Percentiles rank a stretch among this genome's conserved stretches.
Evolutionary conservation across 495 filamentous ascomycete genomes (phyloP).

Genomic region (Pyrenopolyporus hunteri): DNA sequence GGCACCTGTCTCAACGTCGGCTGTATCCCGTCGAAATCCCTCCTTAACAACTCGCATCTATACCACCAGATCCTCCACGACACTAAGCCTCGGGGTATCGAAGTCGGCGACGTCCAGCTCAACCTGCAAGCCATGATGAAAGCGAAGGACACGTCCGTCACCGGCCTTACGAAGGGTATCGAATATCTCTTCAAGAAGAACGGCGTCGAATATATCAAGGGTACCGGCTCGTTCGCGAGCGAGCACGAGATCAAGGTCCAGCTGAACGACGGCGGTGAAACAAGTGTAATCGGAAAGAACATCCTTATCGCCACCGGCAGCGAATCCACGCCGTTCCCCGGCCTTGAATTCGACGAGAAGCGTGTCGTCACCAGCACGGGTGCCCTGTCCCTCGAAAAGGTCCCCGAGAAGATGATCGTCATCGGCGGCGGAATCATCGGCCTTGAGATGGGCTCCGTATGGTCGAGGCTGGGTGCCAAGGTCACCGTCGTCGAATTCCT

Average conservation of each 20-base stretch:
- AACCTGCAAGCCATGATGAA: constrained; percentile 96
- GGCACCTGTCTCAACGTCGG: constrained; percentile 99
- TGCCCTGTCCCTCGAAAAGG: constrained; percentile 83
- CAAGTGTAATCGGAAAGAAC: constrained; percentile 84
- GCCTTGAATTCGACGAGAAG: constrained; percentile 95
- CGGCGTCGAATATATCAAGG: constrained; percentile 94
- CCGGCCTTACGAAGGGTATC: constrained; percentile 91
- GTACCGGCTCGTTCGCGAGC: constrained; percentile 82
- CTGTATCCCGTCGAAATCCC: constrained; percentile 98
- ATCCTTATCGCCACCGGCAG: constrained; percentile 96
- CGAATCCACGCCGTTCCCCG: constrained; percentile 95
- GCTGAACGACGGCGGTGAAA: constrained; percentile 87
- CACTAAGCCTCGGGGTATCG: constrained; percentile 93
- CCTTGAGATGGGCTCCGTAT: constrained; percentile 98
- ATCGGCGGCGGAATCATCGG: constrained; percentile 99
- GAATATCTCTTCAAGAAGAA: constrained; percentile 99
- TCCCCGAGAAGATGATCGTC: constrained; percentile 96
- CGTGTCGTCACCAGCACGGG: constrained; percentile 95
- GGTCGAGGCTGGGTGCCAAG: constrained; percentile 89
- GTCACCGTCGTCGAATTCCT: constrained; percentile 98
- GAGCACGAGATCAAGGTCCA: constrained; percentile 92
- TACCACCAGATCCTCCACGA: constrained; percentile 98
- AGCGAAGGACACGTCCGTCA: constrained; percentile 91
- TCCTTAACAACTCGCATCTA: constrained; percentile 98
- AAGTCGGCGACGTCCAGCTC: constrained; percentile 92